Percentiles rank a stretch among this genome's conserved stretches.
These are phyloP conservation scores for Wallacemonas sp. DNA, from an alignment of 208 protist species.

Conservation along the genomic window DNA sequence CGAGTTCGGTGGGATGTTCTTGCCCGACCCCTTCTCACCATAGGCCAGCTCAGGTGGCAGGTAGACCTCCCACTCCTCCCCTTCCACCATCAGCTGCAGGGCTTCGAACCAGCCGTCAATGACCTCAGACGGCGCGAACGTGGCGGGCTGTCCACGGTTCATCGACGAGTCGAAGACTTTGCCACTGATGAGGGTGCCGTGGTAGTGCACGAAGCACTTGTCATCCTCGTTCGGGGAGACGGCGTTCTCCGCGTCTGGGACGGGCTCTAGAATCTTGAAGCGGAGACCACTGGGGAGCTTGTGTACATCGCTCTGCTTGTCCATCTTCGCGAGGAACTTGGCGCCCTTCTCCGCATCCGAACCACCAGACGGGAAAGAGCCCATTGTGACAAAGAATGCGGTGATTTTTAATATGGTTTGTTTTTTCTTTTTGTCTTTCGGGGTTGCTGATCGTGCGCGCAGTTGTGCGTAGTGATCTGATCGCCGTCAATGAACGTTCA, in stretches of 20 bases:
- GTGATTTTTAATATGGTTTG: background rate
- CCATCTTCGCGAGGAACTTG: conserved; percentile 35
- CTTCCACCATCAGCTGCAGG: conserved; percentile 62
- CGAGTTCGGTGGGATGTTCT: conserved; percentile 39
- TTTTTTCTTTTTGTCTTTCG: background rate
- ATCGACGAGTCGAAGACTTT: conserved; percentile 64
- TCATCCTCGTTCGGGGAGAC: conserved; percentile 23
- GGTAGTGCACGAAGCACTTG: conserved; percentile 63
- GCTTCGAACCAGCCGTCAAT: conserved; percentile 55
- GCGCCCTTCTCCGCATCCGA: conserved; percentile 13
- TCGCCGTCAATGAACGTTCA: no score
- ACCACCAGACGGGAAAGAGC: conserved; percentile 7
- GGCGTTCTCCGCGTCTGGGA: conserved; percentile 16
- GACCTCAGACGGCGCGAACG: conserved; percentile 46
- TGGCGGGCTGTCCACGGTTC: conserved; percentile 43
- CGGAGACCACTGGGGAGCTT: conserved; percentile 52
- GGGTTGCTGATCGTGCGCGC: background rate
- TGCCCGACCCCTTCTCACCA: conserved; percentile 29
- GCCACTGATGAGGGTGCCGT: conserved; percentile 58
- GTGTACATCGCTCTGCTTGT: conserved; percentile 21
- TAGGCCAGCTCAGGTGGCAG: conserved; percentile 52
- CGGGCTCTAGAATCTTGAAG: conserved; percentile 37
- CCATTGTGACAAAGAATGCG: background rate
- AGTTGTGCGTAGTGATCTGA: no score
- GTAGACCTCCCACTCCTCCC: conserved; percentile 57